These are phyloP conservation scores for Cystofilobasidium macerans DNA, from an alignment of 768 basidiomycete genomes.

Conservation along the genomic window DNA sequence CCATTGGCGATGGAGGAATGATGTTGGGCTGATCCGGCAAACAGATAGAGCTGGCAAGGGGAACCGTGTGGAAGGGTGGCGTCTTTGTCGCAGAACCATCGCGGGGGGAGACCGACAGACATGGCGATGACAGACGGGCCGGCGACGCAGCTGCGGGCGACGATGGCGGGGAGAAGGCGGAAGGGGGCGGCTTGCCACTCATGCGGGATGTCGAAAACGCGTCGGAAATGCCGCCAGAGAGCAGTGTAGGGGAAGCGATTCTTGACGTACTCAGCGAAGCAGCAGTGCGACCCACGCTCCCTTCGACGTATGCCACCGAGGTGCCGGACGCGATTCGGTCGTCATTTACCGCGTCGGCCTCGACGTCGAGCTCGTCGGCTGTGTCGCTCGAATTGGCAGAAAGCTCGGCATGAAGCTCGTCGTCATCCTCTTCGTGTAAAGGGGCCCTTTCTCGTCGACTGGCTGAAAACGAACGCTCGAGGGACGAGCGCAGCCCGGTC, in stretches of 20 bases:
- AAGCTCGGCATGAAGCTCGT: not conserved
- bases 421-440: conserved; percentile 8
- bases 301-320: no score
- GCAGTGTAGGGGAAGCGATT: not conserved
- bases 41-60: no score
- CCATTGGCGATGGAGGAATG: not conserved
- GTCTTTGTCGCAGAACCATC: not conserved
- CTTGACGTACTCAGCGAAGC: no score
- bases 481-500: not conserved
- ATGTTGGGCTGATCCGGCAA: not conserved
- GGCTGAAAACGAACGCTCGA: not conserved
- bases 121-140: not conserved
- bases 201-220: not conserved
- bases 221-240: not conserved
- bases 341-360: no score
- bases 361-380: not conserved
- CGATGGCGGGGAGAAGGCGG: not conserved
- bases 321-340: no score
- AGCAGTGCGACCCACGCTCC: no score
- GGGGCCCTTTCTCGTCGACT: not conserved
- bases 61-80: not conserved
- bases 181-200: not conserved
- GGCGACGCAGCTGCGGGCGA: not conserved
- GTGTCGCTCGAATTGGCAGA: not conserved
- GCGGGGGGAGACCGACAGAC: not conserved